Percentiles rank a stretch among this genome's conserved stretches.
Evolutionary conservation across 2,329 filamentous ascomycete genomes (phyloP).

Genomic region (Apiospora koreana): DNA sequence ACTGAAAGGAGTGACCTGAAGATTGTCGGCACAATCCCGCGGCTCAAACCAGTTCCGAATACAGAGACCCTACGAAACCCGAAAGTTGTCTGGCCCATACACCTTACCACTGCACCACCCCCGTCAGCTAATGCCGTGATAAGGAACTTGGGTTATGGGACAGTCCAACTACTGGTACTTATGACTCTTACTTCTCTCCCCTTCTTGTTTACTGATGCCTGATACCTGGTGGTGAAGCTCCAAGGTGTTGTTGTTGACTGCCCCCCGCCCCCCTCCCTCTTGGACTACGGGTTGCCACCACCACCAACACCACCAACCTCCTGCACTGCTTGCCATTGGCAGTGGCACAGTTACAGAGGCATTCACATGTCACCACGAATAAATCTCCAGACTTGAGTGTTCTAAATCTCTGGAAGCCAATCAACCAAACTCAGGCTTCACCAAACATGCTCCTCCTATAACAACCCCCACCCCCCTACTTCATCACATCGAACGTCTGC

Average conservation of each 20-base stretch:
- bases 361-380: neutral
- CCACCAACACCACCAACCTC: neutral
- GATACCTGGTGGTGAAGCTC: neutral
- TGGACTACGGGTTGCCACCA: too few relatives aligned
- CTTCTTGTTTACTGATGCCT: neutral
- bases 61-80: neutral
- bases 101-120: neutral
- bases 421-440: neutral
- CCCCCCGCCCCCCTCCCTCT: neutral
- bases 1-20: neutral
- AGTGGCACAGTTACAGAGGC: too few relatives aligned
- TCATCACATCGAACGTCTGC: too few relatives aligned
- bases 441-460: neutral
- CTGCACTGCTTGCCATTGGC: neutral
- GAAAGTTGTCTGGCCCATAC: neutral
- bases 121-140: neutral
- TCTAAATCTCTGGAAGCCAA: neutral
- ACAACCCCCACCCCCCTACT: neutral
- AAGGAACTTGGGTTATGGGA: constrained; percentile 5
- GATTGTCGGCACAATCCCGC: neutral
- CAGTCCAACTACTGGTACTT: neutral
- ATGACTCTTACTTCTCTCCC: neutral
- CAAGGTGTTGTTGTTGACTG: too few relatives aligned
- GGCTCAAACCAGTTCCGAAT: neutral
- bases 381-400: neutral